phyloP scores from a whole-genome alignment of 257 asterid species.

The Mentha longifolia region DNA sequence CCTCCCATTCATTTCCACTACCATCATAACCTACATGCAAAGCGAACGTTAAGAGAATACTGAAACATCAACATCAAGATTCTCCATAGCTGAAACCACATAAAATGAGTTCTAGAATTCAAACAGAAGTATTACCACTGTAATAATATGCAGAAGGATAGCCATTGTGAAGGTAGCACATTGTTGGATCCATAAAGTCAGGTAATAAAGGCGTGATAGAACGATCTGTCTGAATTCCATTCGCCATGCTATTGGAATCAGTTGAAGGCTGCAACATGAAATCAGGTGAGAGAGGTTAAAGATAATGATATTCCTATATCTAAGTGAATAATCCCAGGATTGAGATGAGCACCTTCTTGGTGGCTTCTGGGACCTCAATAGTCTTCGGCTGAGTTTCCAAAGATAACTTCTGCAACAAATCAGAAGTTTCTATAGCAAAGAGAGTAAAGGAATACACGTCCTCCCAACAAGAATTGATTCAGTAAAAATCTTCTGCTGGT shows the following conservation, averaged over 20 bases:
- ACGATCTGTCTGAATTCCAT: conserved; percentile 51
- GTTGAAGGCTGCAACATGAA: conserved; percentile 44
- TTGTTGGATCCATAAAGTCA: conserved; percentile 53
- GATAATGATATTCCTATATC: not conserved
- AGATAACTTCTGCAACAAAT: conserved; percentile 62
- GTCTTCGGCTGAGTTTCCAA: conserved; percentile 59
- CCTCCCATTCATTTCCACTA: conserved; percentile 56
- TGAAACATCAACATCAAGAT: not conserved
- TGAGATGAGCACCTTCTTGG: conserved; percentile 46
- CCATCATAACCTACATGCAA: conserved; percentile 48
- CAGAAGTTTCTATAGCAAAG: conserved; percentile 55
- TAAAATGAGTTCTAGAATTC: not conserved
- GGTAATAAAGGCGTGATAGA: conserved; percentile 52
- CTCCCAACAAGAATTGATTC: not conserved
- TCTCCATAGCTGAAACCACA: too few species aligned
- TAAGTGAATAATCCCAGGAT: not conserved
- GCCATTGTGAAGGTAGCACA: conserved; percentile 52
- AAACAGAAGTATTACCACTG: conserved; percentile 24
- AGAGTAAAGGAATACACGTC: conserved; percentile 48
- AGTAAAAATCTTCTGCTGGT: not conserved
- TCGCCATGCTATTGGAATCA: conserved; percentile 39
- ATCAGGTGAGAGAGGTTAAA: not conserved
- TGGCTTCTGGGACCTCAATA: conserved; percentile 48
- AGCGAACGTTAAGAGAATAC: not conserved
- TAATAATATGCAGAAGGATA: conserved; percentile 54